Percentiles rank a stretch among this genome's conserved stretches.
Evolutionary conservation across 148 eudicot species (phyloP).

Genomic region (Nepenthes mirabilis): DNA sequence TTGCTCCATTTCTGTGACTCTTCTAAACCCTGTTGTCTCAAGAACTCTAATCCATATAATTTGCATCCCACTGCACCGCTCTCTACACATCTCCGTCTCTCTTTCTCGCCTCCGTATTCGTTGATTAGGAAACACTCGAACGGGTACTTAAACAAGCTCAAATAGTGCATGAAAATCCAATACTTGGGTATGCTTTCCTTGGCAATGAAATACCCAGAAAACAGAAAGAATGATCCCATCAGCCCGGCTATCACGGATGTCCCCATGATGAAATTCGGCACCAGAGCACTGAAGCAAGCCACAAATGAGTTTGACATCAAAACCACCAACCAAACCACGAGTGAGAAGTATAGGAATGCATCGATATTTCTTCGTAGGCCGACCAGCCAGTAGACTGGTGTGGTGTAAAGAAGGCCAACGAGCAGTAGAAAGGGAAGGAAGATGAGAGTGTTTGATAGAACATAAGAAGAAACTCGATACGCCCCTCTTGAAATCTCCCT

Average conservation of each 20-base stretch:
- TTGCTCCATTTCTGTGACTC: conserved; percentile 79
- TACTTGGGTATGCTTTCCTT: conserved; percentile 62
- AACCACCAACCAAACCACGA: conserved; percentile 86
- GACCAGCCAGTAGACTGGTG: conserved; percentile 76
- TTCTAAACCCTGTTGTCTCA: conserved; percentile 57
- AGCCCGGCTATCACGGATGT: conserved; percentile 79
- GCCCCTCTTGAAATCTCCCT: conserved; percentile 86
- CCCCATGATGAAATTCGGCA: conserved; percentile 94
- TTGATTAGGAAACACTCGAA: conserved; percentile 89
- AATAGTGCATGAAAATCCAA: conserved; percentile 92
- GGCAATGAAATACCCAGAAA: conserved; percentile 84
- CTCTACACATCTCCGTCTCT: conserved; percentile 43
- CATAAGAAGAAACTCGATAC: conserved; percentile 80
- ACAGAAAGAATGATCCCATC: conserved; percentile 88
- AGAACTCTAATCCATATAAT: conserved; percentile 46
- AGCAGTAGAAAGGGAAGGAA: conserved; percentile 72
- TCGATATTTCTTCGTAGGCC: conserved; percentile 42
- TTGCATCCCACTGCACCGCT: conserved; percentile 32
- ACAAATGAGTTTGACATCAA: conserved; percentile 86
- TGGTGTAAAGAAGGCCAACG: conserved; percentile 43
- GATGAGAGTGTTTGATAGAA: conserved; percentile 64
- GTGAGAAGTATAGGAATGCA: conserved; percentile 62
- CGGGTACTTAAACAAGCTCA: conserved; percentile 93
- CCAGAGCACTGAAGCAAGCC: conserved; percentile 79
- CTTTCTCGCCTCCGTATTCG: conserved; percentile 71